Conservation (phyloP, 139 green algal species). For the Coccomyxa sp. region DNA sequence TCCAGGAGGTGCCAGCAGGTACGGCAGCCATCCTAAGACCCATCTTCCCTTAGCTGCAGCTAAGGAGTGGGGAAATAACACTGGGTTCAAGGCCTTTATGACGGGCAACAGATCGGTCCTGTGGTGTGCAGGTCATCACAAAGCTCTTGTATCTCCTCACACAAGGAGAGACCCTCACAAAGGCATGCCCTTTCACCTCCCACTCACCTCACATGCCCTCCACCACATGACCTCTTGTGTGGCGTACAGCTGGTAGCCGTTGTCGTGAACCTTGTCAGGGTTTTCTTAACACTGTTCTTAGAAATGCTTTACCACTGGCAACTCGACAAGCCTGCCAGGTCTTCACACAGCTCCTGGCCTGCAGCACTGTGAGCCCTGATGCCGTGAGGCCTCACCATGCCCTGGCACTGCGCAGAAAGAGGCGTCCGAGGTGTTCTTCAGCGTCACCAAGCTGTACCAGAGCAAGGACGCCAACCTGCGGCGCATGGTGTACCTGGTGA, state of each 20-base stretch:
- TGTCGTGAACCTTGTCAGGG: too few relatives aligned
- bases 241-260: too few relatives aligned
- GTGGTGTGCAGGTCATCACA: conserved; percentile 90
- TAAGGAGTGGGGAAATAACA: too few relatives aligned
- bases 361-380: neutral
- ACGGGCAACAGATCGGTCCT: neutral
- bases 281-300: too few relatives aligned
- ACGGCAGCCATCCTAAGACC: neutral
- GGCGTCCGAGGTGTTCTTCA: conserved; percentile 97
- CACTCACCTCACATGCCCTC: neutral
- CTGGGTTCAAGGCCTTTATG: neutral
- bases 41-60: too few relatives aligned
- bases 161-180: conserved; percentile 97
- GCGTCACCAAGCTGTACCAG: conserved; percentile 98
- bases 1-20: conserved; percentile 90
- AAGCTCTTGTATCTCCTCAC: conserved; percentile 98
- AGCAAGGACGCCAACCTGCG: conserved; percentile 91
- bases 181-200: conserved; percentile 56
- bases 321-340: too few relatives aligned
- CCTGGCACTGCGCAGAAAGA: conserved; percentile 73
- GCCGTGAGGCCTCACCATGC: neutral
- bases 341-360: neutral
- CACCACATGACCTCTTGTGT: neutral
- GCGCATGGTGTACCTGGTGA: conserved; percentile 97
- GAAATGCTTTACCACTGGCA: too few relatives aligned